phyloP scores from a whole-genome alignment of 2,329 filamentous ascomycete species.

The Drechslera avenae region DNA sequence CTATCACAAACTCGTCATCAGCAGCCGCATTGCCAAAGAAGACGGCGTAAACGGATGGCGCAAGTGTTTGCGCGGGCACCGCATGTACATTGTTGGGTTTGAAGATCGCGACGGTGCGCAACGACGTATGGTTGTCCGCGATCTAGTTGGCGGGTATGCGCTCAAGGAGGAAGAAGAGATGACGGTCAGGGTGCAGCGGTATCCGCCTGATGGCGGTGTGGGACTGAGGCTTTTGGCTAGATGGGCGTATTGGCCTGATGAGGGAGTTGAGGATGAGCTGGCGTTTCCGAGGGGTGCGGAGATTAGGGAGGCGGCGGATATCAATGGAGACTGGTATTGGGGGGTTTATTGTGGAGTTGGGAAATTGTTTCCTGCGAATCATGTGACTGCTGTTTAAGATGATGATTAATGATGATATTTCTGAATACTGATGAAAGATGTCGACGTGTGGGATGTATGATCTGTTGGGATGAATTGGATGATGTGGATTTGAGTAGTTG shows the following conservation, averaged over 20 bases:
- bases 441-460: too few relatives aligned
- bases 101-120: conserved; percentile 70
- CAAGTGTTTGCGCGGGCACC: conserved; percentile 77
- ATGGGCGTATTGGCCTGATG: conserved; percentile 79
- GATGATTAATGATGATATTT: too few relatives aligned
- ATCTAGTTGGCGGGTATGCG: conserved; percentile 77
- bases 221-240: conserved; percentile 67
- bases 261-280: conserved; percentile 72
- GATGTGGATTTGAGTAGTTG: too few relatives aligned
- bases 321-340: conserved; percentile 90
- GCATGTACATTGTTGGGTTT: conserved; percentile 83
- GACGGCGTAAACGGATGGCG: conserved; percentile 85
- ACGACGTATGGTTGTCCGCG: conserved; percentile 69
- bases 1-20: conserved; percentile 70
- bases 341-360: conserved; percentile 81
- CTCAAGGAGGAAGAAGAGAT: conserved; percentile 63
- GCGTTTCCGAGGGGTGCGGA: conserved; percentile 83
- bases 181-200: conserved; percentile 43
- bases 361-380: conserved; percentile 80
- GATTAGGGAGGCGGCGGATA: conserved; percentile 80
- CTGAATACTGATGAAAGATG: too few relatives aligned
- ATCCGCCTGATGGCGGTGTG: conserved; percentile 77
- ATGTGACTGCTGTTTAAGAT: conserved; percentile 53
- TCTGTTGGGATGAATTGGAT: too few relatives aligned
- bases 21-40: conserved; percentile 69